A percentile compares a stretch with the other conserved stretches of the same genome.
Conservation (phyloP, 257 asterid species). For the Thymus mandschuricus region DNA sequence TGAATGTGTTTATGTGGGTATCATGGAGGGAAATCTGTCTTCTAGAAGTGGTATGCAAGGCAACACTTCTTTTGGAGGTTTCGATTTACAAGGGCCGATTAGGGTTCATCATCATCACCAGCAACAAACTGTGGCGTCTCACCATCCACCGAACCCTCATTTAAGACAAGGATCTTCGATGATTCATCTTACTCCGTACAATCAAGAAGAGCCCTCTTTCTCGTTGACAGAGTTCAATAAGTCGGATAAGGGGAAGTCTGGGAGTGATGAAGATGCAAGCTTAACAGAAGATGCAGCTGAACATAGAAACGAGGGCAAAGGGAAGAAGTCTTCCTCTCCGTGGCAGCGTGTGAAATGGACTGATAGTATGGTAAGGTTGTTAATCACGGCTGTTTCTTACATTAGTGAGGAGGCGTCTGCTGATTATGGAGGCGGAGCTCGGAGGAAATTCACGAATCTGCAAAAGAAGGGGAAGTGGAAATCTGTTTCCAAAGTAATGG, state of each 20-base stretch:
- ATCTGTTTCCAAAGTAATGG: constrained; percentile 83
- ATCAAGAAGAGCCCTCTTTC: constrained; percentile 50
- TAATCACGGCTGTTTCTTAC: constrained; percentile 78
- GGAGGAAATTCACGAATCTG: constrained; percentile 56
- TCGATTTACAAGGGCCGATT: constrained; percentile 54
- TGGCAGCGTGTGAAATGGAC: constrained; percentile 67
- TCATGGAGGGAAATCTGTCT: constrained; percentile 55
- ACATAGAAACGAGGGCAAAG: constrained; percentile 40
- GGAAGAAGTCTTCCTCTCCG: constrained; percentile 50
- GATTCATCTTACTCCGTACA: constrained; percentile 46
- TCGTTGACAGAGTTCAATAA: constrained; percentile 45
- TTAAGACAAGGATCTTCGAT: constrained; percentile 45
- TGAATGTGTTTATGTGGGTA: constrained; percentile 24
- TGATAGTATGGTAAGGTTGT: constrained; percentile 63
- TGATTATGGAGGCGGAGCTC: constrained; percentile 43
- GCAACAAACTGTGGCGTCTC: constrained; percentile 35
- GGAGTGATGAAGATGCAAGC: constrained; percentile 77
- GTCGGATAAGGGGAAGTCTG: constrained; percentile 48
- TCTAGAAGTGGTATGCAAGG: constrained; percentile 55
- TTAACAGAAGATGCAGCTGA: constrained; percentile 53
- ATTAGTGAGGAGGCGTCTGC: constrained; percentile 64
- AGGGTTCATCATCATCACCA: constrained; percentile 51
- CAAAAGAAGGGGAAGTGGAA: constrained; percentile 87
- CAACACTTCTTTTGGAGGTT: constrained; percentile 48
- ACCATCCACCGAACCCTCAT: constrained; percentile 42